A percentile compares a stretch with the other conserved stretches of the same genome.
Evolutionary conservation across 129 eudicot species (phyloP).

Genomic region (Logfia minima): DNA sequence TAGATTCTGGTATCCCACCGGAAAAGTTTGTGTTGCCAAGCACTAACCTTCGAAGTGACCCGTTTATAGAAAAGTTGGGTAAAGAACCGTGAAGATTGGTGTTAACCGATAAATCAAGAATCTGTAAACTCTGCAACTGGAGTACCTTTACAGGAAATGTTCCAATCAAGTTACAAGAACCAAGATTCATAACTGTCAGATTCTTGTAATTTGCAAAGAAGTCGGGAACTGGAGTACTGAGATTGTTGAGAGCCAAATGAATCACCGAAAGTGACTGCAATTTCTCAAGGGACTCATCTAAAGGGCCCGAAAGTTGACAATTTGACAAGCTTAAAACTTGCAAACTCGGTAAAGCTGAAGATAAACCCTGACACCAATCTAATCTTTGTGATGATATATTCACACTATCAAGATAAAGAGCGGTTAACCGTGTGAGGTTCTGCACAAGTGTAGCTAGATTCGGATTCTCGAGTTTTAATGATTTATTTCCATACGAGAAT

Average conservation of each 20-base stretch:
- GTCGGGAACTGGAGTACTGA: conserved; percentile 43
- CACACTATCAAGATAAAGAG: conserved; percentile 52
- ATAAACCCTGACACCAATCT: conserved; percentile 47
- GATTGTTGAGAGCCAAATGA: conserved; percentile 40
- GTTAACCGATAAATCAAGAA: conserved; percentile 49
- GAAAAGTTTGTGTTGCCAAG: conserved; percentile 50
- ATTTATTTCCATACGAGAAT: background rate
- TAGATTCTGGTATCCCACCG: conserved; percentile 50
- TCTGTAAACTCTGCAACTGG: conserved; percentile 36
- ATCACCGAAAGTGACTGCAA: conserved; percentile 39
- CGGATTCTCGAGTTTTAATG: conserved; percentile 39
- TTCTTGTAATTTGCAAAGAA: conserved; percentile 47
- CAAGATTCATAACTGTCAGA: conserved; percentile 35
- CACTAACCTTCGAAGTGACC: conserved; percentile 37
- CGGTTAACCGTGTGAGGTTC: conserved; percentile 36
- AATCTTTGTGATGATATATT: conserved; percentile 38
- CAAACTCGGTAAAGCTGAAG: conserved; percentile 43
- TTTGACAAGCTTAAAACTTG: conserved; percentile 50
- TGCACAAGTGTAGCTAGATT: conserved; percentile 31
- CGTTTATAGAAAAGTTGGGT: conserved; percentile 37
- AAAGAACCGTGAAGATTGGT: conserved; percentile 45
- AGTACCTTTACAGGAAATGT: conserved; percentile 46
- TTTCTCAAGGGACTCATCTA: conserved; percentile 38
- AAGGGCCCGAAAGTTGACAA: conserved; percentile 50
- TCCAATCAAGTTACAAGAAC: conserved; percentile 45